Percentiles rank a stretch among this genome's conserved stretches.
Conservation (phyloP, 768 basidiomycete species). For the Cystoderma amianthinum region DNA sequence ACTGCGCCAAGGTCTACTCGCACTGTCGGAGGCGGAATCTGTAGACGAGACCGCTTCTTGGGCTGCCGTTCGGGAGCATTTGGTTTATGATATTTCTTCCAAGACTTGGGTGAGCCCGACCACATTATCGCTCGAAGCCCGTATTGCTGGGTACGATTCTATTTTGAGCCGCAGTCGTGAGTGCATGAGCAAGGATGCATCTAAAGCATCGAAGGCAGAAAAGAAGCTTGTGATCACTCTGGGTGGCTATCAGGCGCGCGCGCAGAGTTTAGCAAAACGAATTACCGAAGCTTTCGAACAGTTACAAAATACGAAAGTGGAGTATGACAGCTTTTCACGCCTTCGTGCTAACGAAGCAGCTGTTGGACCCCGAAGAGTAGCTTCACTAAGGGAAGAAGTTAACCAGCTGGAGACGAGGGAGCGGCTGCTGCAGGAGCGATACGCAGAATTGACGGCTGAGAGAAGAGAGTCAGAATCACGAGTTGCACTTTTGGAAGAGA, state of each 20-base stretch:
- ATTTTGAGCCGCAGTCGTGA: conserved; percentile 60
- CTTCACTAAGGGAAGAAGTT: conserved; percentile 83
- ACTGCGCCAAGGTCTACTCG: conserved; percentile 68
- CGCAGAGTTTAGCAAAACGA: conserved; percentile 56
- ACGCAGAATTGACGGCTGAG: conserved; percentile 77
- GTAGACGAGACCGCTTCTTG: conserved; percentile 60
- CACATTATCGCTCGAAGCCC: conserved; percentile 48
- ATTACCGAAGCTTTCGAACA: conserved; percentile 65
- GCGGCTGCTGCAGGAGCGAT: conserved; percentile 69
- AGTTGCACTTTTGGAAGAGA: conserved; percentile 70
- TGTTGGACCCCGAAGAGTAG: conserved; percentile 72
- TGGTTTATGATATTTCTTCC: conserved; percentile 53
- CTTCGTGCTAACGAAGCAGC: conserved; percentile 68
- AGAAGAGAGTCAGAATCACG: conserved; percentile 51
- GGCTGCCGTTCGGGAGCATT: conserved; percentile 56
- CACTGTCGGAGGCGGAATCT: conserved; percentile 55
- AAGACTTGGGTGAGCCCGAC: conserved; percentile 63
- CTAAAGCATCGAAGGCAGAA: conserved; percentile 77
- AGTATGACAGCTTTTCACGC: conserved; percentile 73
- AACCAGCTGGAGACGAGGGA: conserved; percentile 74
- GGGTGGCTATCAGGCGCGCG: conserved; percentile 87
- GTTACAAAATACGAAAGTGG: conserved; percentile 57
- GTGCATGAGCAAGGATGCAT: conserved; percentile 73
- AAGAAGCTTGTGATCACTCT: conserved; percentile 84
- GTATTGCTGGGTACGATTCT: conserved; percentile 55